A percentile compares a stretch with the other conserved stretches of the same genome.
Evolutionary conservation across 2,329 filamentous ascomycete species (phyloP).

Genomic region (Tolypocladium sp.): DNA sequence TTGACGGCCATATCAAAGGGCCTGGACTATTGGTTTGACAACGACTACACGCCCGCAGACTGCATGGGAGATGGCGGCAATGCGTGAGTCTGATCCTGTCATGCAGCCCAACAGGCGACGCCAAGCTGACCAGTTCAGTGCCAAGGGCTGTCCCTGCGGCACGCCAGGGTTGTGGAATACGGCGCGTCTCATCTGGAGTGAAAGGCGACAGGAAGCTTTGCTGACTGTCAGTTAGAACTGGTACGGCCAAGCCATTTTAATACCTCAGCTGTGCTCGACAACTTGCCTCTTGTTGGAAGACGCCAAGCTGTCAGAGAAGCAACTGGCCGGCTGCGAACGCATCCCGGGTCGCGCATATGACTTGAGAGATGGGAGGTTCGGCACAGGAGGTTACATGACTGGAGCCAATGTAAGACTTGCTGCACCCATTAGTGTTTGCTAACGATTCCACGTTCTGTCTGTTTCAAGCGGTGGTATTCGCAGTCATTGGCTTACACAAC

Average conservation of each 20-base stretch:
- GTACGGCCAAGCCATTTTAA: constrained; percentile 13
- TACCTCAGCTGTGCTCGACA: constrained; percentile 12
- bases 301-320: constrained; percentile 7
- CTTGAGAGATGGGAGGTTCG: constrained; percentile 9
- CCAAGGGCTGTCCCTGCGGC: no score
- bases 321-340: constrained; percentile 9
- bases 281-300: constrained; percentile 10
- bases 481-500: background rate
- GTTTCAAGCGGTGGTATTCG: no score
- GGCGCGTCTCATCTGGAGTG: no score
- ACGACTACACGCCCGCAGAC: constrained; percentile 10
- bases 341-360: constrained; percentile 11
- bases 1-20: constrained; percentile 8
- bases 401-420: constrained; percentile 10
- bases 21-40: constrained; percentile 13
- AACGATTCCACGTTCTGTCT: no score
- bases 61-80: constrained; percentile 12
- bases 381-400: constrained; percentile 10
- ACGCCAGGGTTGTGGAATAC: no score
- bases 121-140: background rate
- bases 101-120: background rate
- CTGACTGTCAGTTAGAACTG: constrained; percentile 8
- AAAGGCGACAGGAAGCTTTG: no score
- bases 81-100: constrained; percentile 2
- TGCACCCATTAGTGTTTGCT: no score